Base-by-base conservation (phyloP, 495 filamentous ascomycete genomes). In the Hypoxylon crocopeplum region DNA sequence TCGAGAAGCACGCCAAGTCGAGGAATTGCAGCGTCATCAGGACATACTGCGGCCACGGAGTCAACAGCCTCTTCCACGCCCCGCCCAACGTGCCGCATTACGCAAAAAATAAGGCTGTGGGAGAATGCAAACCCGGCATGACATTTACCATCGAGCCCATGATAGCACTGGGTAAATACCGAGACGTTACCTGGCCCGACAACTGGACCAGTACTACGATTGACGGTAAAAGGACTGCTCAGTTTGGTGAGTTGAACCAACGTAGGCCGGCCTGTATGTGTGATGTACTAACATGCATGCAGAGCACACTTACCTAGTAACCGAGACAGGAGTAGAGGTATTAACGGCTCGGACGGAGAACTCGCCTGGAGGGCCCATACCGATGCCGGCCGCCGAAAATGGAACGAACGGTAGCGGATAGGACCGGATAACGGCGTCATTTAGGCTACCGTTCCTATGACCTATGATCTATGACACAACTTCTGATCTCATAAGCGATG, bases 231-330 rank as follows among this genome's bases (percentile, higher is more conserved):
- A 76, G 82, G 72, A 93, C 90, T 15, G 91, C 91, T 0, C 91
- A 96, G 71, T 96, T 96, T 68, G 86, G 79, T 84, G 69, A 71
- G 77, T 65, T 19, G 19, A 36, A 32, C 25, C 41, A 5, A 17
- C 15, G 20, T 5, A 22, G 12, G 1, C 2, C 10, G 4, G n/a
- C 30, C 25, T 27, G 6, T 17, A 10, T 42, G 7, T 17, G 22
- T 22, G 10, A 24, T 19, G 12, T 32, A 25, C 46, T 69, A 50
- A 67, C 47, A 7, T 16, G 11, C 5, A 24, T 32, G 16, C 53
- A 88, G 92, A 99, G 69, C 94, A 99, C 71, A 99, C 94, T 0
- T 81, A 96, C 29, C 74, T 99, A 2, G 93, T 98, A 1, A 99
- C 94, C 0, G 93, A 94, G 68, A 87, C 90, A 47, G 94, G 94